phyloP scores from a whole-genome alignment of 139 green algal species.

The Dunaliella primolecta region DNA sequence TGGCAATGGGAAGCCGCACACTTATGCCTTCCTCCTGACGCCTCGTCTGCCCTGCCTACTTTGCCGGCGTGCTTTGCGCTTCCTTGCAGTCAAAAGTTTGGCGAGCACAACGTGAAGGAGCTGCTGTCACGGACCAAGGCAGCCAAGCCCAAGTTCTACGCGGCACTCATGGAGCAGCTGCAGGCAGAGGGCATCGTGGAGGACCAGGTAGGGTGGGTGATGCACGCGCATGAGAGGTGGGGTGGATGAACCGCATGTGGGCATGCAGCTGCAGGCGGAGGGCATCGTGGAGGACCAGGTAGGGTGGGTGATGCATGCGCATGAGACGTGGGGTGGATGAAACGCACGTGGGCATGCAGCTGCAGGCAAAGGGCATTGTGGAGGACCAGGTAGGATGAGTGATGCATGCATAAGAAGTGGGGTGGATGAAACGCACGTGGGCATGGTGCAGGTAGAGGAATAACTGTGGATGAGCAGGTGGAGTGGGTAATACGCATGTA shows the following conservation, averaged over 20 bases:
- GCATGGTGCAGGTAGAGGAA: slow-evolving; percentile 18
- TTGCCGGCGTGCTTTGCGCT: no score
- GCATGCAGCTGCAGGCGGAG: slow-evolving; percentile 22
- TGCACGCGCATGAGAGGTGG: neutral
- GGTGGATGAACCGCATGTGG: neutral
- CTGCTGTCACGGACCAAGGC: slow-evolving; percentile 36
- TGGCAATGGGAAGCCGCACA: neutral
- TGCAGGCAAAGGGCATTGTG: slow-evolving; percentile 16
- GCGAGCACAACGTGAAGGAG: slow-evolving; percentile 30
- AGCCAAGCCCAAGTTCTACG: slow-evolving; percentile 39
- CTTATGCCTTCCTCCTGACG: neutral
- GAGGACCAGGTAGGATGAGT: no score
- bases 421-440: neutral
- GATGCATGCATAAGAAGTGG: neutral
- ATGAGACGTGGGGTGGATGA: neutral
- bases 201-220: no score
- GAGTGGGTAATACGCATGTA: no score
- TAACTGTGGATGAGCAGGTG: neutral
- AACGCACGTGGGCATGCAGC: slow-evolving; percentile 3
- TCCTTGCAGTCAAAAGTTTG: slow-evolving; percentile 31
- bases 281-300: neutral
- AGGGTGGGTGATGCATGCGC: no score
- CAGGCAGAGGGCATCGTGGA: slow-evolving; percentile 15
- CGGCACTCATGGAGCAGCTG: slow-evolving; percentile 26
- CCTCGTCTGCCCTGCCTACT: no score